Percentiles rank a stretch among this genome's conserved stretches.
Conservation (phyloP, 1,284 basidiomycete species). For the Cutaneotrichosporon cutaneum region DNA sequence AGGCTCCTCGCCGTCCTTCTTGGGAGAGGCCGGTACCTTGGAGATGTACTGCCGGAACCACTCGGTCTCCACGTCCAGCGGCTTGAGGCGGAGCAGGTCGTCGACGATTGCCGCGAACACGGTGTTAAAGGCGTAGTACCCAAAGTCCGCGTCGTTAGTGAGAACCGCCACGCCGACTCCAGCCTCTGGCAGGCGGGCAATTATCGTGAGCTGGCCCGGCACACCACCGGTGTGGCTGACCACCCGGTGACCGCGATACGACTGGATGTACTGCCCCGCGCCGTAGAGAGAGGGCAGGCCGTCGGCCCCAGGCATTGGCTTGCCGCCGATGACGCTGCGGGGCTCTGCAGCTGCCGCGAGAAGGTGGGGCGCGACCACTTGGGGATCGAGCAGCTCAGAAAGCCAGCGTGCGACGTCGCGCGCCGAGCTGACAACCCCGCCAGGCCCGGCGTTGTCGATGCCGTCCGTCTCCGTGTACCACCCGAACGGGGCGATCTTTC, state of each 20-base stretch:
- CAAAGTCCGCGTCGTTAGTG: constrained; percentile 25
- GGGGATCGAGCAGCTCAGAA: constrained; percentile 33
- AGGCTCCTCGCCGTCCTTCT: neutral
- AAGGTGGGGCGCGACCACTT: constrained; percentile 26
- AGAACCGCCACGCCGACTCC: constrained; percentile 23
- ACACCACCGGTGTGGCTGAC: constrained; percentile 25
- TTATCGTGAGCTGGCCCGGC: constrained; percentile 23
- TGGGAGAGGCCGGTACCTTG: neutral
- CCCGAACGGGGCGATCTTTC: constrained; percentile 21
- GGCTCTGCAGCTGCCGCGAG: constrained; percentile 15
- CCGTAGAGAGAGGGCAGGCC: constrained; percentile 22
- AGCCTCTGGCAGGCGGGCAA: constrained; percentile 22
- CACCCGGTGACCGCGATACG: constrained; percentile 24
- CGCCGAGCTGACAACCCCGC: constrained; percentile 33
- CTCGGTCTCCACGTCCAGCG: constrained; percentile 19
- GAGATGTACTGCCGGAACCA: neutral
- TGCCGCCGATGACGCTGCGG: neutral
- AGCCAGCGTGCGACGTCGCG: constrained; percentile 39
- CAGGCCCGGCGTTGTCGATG: constrained; percentile 27
- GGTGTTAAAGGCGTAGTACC: constrained; percentile 4
- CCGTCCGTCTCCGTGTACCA: constrained; percentile 31
- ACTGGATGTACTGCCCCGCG: constrained; percentile 16
- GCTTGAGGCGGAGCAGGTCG: constrained; percentile 23
- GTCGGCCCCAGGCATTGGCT: neutral
- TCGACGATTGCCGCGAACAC: constrained; percentile 25